Evolutionary conservation across 768 basidiomycete genomes (phyloP).

Genomic region (Dacryopinax spathularia): DNA sequence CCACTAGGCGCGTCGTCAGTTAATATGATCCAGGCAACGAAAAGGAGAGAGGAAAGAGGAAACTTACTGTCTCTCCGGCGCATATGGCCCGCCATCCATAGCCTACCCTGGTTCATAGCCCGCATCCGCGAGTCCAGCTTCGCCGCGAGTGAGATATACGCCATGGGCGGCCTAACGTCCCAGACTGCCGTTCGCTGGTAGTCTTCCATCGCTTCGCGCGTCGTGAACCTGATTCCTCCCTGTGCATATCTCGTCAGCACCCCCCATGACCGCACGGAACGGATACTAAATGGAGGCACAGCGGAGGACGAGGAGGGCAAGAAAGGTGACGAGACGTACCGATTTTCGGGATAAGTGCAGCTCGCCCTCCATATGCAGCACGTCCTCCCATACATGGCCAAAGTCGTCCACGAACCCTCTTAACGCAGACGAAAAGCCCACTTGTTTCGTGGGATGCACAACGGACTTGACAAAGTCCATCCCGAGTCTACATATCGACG

Average conservation of each 20-base stretch:
- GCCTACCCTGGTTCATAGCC: not conserved
- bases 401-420: slow-evolving; percentile 32
- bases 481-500: slow-evolving; percentile 21
- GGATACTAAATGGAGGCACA: too few species aligned
- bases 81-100: not conserved
- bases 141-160: not conserved
- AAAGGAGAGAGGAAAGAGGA: not conserved
- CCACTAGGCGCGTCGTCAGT: not conserved
- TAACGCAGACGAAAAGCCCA: slow-evolving; percentile 25
- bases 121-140: not conserved
- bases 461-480: slow-evolving; percentile 35
- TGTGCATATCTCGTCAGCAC: not conserved
- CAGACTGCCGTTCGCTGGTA: not conserved
- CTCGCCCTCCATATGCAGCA: slow-evolving; percentile 31
- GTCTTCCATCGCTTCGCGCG: not conserved
- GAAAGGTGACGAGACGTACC: slow-evolving; percentile 6
- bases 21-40: too few species aligned
- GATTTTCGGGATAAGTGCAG: slow-evolving; percentile 29
- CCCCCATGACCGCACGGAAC: too few species aligned
- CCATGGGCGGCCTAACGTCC: not conserved
- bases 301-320: not conserved
- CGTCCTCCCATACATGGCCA: slow-evolving; percentile 22
- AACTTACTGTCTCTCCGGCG: not conserved
- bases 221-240: not conserved
- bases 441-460: slow-evolving; percentile 26